Evolutionary conservation across 768 basidiomycete genomes (phyloP).

Genomic region (Sporobolomyces phaffii): DNA sequence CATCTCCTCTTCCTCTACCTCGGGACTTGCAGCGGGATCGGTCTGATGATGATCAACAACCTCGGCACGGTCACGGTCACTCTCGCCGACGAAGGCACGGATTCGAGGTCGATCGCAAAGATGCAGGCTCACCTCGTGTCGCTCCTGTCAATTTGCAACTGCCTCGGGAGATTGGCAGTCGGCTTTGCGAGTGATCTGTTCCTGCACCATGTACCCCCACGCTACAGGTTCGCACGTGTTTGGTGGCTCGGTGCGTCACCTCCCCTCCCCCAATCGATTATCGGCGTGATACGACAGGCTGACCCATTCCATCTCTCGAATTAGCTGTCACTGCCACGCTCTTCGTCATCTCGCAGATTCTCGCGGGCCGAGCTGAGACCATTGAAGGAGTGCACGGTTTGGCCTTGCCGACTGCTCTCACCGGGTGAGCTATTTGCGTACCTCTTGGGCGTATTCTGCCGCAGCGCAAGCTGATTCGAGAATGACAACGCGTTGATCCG

Average conservation of each 20-base stretch:
- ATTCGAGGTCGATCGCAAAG: slow-evolving; percentile 1
- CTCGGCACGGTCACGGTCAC: slow-evolving; percentile 31
- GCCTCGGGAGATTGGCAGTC: slow-evolving; percentile 21
- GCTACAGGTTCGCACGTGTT: slow-evolving; percentile 19
- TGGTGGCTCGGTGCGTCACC: slow-evolving; percentile 28
- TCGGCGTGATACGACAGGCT: too few relatives aligned
- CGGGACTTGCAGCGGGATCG: slow-evolving; percentile 16
- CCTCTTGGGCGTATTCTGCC: too few relatives aligned
- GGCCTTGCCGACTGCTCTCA: slow-evolving; percentile 5
- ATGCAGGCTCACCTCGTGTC: slow-evolving; percentile 31
- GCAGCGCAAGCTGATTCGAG: not conserved
- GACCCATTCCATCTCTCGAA: not conserved
- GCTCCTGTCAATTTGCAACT: slow-evolving; percentile 32
- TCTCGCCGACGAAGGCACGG: not conserved
- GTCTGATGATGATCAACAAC: slow-evolving; percentile 36
- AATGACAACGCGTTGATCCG: not conserved
- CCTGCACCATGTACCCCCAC: slow-evolving; percentile 6
- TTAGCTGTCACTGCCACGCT: slow-evolving; percentile 8
- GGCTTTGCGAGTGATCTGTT: slow-evolving; percentile 20
- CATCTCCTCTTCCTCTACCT: slow-evolving; percentile 9
- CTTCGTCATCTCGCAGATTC: slow-evolving; percentile 25
- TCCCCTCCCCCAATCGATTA: too few relatives aligned
- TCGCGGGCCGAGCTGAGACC: not conserved
- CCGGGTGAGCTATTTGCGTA: slow-evolving; percentile 25
- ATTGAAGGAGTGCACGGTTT: slow-evolving; percentile 6